A percentile compares a stretch with the other conserved stretches of the same genome.
phyloP scores from a whole-genome alignment of 2,329 filamentous ascomycete genomes.

The Colletotrichum endophyticum region DNA sequence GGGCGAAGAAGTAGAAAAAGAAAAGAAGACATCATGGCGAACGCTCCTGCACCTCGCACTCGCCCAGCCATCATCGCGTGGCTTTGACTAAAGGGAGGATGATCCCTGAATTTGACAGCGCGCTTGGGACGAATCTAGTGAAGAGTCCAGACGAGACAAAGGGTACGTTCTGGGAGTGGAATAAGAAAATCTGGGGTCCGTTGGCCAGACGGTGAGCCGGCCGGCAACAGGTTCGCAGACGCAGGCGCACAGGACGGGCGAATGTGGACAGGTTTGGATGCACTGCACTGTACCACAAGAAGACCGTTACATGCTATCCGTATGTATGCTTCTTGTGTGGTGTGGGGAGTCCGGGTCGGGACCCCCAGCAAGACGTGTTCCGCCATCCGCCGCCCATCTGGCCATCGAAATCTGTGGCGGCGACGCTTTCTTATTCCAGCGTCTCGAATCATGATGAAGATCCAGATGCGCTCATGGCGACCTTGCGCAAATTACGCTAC shows the following conservation, averaged over 20 bases:
- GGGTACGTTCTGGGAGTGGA: background rate
- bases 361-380: background rate
- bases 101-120: constrained; percentile 6
- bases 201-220: constrained; percentile 10
- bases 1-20: background rate
- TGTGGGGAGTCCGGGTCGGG: background rate
- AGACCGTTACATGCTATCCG: constrained; percentile 5
- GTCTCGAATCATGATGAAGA: constrained; percentile 18
- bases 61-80: constrained; percentile 15
- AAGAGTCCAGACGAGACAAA: constrained; percentile 16
- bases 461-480: constrained; percentile 12
- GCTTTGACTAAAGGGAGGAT: constrained; percentile 12
- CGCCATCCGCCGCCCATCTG: background rate
- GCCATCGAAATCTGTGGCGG: constrained; percentile 17
- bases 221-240: constrained; percentile 5
- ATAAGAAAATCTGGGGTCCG: constrained; percentile 8
- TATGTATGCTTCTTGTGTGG: background rate
- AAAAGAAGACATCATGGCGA: constrained; percentile 9
- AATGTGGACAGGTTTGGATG: background rate
- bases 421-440: constrained; percentile 12
- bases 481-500: background rate
- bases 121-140: background rate
- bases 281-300: background rate
- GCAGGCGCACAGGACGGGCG: background rate
- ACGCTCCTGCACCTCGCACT: constrained; percentile 11